Percentiles rank a stretch among this genome's conserved stretches.
phyloP scores from a whole-genome alignment of 768 basidiomycete species.

The Floccularia luteovirens region DNA sequence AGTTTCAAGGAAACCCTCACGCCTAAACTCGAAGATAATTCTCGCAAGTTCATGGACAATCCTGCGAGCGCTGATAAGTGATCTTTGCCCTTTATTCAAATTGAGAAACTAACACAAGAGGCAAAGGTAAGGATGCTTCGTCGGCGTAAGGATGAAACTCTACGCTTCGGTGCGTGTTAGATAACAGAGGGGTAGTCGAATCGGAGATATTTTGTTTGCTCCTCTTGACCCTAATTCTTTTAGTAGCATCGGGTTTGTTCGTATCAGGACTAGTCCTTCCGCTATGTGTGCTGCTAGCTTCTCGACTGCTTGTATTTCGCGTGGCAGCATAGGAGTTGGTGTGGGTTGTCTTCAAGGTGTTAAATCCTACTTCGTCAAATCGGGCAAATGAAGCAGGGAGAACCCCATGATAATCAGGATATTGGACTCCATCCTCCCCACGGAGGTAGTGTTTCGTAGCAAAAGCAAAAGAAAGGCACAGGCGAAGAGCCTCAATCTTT shows the following conservation, averaged over 20 bases:
- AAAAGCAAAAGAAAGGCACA: slow-evolving; percentile 64
- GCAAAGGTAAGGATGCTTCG: slow-evolving; percentile 67
- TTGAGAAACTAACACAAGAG: slow-evolving; percentile 51
- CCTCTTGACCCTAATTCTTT: slow-evolving; percentile 63
- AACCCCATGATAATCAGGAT: slow-evolving; percentile 59
- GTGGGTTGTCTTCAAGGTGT: slow-evolving; percentile 17
- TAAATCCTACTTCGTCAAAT: slow-evolving; percentile 34
- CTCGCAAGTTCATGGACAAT: slow-evolving; percentile 78
- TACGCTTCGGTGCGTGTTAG: slow-evolving; percentile 42
- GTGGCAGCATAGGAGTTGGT: slow-evolving; percentile 37
- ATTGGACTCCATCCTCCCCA: slow-evolving; percentile 70
- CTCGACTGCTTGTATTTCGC: slow-evolving; percentile 19
- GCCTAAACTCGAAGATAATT: slow-evolving; percentile 63
- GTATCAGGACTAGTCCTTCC: slow-evolving; percentile 27
- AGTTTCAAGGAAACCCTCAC: slow-evolving; percentile 79
- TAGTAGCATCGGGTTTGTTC: slow-evolving; percentile 43
- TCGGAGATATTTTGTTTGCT: slow-evolving; percentile 50
- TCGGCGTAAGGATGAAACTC: slow-evolving; percentile 55
- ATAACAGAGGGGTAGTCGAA: slow-evolving; percentile 56
- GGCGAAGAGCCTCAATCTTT: slow-evolving; percentile 66
- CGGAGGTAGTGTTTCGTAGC: slow-evolving; percentile 81
- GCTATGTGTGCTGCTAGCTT: slow-evolving; percentile 17
- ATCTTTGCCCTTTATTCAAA: not conserved
- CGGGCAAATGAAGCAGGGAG: slow-evolving; percentile 55
- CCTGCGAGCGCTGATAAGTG: slow-evolving; percentile 25